Evolutionary conservation across 1,284 basidiomycete species (phyloP).

Genomic region (Ganoderma multipileum): DNA sequence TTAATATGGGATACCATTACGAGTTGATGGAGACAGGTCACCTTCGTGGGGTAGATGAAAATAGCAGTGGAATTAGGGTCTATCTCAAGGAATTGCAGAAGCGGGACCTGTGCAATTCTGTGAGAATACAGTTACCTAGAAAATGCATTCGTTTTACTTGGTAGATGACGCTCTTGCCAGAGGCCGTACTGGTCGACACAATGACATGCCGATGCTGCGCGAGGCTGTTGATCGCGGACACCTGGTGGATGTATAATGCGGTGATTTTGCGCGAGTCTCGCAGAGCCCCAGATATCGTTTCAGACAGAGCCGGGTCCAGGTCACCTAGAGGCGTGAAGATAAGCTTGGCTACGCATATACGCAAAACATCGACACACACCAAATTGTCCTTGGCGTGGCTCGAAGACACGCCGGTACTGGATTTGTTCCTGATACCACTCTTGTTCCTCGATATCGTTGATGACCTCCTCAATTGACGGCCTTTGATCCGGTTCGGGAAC

Average conservation of each 20-base stretch:
- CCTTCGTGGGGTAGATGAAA: conserved; percentile 92
- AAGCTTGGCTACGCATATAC: not conserved
- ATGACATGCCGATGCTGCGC: conserved; percentile 75
- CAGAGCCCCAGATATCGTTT: conserved; percentile 65
- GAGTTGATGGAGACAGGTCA: conserved; percentile 31
- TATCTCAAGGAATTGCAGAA: conserved; percentile 73
- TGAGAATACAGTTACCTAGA: conserved; percentile 1
- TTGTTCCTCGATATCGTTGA: conserved; percentile 63
- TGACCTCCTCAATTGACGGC: conserved; percentile 61
- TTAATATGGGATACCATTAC: conserved; percentile 2
- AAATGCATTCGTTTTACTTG: conserved; percentile 48
- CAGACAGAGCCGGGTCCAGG: conserved; percentile 65
- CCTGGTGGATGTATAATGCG: conserved; percentile 82
- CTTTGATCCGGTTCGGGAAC: conserved; percentile 61
- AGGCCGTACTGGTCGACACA: conserved; percentile 90
- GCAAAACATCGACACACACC: conserved; percentile 46
- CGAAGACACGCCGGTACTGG: conserved; percentile 58
- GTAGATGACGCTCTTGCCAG: conserved; percentile 92
- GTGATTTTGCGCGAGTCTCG: conserved; percentile 68
- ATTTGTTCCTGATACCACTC: conserved; percentile 79
- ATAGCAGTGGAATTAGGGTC: conserved; percentile 74
- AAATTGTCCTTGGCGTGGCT: conserved; percentile 55
- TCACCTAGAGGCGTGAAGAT: conserved; percentile 44
- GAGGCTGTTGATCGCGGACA: conserved; percentile 77
- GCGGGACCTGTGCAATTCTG: conserved; percentile 63